Evolutionary conservation across 352 stramenopile species (phyloP).

Genomic region (Paralagenidium karlingii): DNA sequence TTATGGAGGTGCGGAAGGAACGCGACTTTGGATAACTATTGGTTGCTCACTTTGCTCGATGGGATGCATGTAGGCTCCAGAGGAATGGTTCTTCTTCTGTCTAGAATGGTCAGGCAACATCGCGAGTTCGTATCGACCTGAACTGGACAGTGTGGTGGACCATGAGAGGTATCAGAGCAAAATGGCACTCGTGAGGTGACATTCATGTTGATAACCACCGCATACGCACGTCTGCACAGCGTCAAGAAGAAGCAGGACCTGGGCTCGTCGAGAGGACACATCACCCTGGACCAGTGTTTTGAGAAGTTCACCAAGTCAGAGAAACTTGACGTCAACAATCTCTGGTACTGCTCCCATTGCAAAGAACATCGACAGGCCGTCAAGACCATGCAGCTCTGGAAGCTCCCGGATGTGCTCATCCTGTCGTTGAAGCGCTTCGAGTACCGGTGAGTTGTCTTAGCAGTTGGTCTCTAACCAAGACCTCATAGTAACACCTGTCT

Average conservation of each 20-base stretch:
- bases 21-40: too few species aligned
- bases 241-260: conserved; percentile 7
- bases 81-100: too few species aligned
- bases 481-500: background rate
- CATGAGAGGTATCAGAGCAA: conserved; percentile 37
- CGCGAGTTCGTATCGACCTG: conserved; percentile 20
- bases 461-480: too few species aligned
- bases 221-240: too few species aligned
- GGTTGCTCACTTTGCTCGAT: too few species aligned
- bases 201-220: too few species aligned
- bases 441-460: conserved; percentile 20
- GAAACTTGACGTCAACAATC: conserved; percentile 69
- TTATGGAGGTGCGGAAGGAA: too few species aligned
- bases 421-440: conserved; percentile 84
- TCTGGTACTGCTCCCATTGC: conserved; percentile 77
- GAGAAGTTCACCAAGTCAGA: conserved; percentile 76
- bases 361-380: conserved; percentile 62
- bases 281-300: conserved; percentile 71
- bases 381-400: conserved; percentile 77
- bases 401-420: conserved; percentile 68
- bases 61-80: too few species aligned
- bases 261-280: conserved; percentile 8
- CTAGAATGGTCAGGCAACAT: conserved; percentile 28
- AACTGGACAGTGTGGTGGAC: conserved; percentile 39
- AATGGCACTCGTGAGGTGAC: too few species aligned